Conservation (phyloP, 2,329 filamentous ascomycete genomes). For the Fusarium kyushuense region DNA sequence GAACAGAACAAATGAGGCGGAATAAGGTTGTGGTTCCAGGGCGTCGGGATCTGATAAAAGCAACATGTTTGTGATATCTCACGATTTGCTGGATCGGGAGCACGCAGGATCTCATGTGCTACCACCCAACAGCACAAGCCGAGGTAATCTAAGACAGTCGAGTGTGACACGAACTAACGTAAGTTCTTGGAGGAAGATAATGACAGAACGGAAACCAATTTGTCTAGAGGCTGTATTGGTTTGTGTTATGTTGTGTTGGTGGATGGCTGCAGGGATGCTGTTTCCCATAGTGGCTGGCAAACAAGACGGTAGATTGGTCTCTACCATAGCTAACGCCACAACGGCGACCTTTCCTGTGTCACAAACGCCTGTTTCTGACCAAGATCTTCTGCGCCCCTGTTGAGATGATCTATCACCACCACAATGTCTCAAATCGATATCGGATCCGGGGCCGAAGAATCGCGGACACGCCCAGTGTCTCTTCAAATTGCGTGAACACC, state of each 20-base stretch:
- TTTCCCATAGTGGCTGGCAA: slow-evolving; percentile 19
- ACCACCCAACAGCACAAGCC: slow-evolving; percentile 18
- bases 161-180: slow-evolving; percentile 26
- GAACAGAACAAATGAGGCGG: slow-evolving; percentile 12
- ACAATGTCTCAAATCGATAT: slow-evolving; percentile 24
- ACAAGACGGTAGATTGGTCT: slow-evolving; percentile 16
- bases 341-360: slow-evolving; percentile 20
- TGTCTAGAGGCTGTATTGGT: slow-evolving; percentile 17
- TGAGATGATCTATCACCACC: slow-evolving; percentile 28
- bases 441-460: slow-evolving; percentile 35
- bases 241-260: neutral
- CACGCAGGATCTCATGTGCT: slow-evolving; percentile 43
- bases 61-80: slow-evolving; percentile 21
- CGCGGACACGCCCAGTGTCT: slow-evolving; percentile 23
- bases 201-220: slow-evolving; percentile 1
- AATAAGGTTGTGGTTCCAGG: slow-evolving; percentile 17
- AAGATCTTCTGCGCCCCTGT: slow-evolving; percentile 31
- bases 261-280: slow-evolving; percentile 13
- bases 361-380: slow-evolving; percentile 23
- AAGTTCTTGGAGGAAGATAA: slow-evolving; percentile 3
- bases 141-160: slow-evolving; percentile 9
- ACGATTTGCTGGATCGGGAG: slow-evolving; percentile 43
- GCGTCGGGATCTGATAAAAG: slow-evolving; percentile 23
- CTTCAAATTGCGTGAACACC: neutral
- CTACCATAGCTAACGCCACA: slow-evolving; percentile 24